Base-by-base conservation (phyloP, 2,329 filamentous ascomycete species). In the Hypoxylon sp. region DNA sequence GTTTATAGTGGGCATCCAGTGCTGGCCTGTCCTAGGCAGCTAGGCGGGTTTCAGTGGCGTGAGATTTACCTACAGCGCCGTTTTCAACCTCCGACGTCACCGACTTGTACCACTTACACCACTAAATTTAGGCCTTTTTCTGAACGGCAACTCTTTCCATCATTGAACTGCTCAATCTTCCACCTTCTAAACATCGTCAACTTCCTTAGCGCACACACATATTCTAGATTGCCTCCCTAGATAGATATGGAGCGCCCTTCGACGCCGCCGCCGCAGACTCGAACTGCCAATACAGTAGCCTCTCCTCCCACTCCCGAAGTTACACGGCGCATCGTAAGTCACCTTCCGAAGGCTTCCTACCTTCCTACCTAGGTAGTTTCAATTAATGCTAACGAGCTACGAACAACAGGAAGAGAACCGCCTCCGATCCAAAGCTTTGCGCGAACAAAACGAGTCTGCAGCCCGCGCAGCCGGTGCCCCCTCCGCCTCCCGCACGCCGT, bases 351-450 rank as follows among this genome's bases (percentile, higher is more conserved):
- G 17, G 49, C 10, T 21, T 36, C 19, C 5, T 43, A 30, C 11
- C 48, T 30, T 30, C 28, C 9, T 2, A 43, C 13, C 9, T 32
- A 5, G 5, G 5, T 25, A 41, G 30, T 21, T 21, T 41, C 2
- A 45, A 30, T 25, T 19, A 13, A 5, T 38, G 41, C 73, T 76
- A 48, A 74, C 3, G 1, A 11, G 23, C 13, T 32, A n/a, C 2
- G 53, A 1, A 14, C 11, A n/a, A 36, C 64, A 96, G 92, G 95
- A 98, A 88, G 90, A 95, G 79, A 94, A 90, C 74, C 89, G 95
- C 19, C 87, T 98, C 30, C 92, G 90, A 80, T 93, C 96, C 60
- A 98, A 98, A 85, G 94, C 94, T 2, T 84, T 94, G 17, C 91
- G 92, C 63, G 89, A 93, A 72, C 90, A 91, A 75, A 87, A 87